Base-by-base conservation (phyloP, 2,329 filamentous ascomycete genomes). In the Pyricularia sp. region DNA sequence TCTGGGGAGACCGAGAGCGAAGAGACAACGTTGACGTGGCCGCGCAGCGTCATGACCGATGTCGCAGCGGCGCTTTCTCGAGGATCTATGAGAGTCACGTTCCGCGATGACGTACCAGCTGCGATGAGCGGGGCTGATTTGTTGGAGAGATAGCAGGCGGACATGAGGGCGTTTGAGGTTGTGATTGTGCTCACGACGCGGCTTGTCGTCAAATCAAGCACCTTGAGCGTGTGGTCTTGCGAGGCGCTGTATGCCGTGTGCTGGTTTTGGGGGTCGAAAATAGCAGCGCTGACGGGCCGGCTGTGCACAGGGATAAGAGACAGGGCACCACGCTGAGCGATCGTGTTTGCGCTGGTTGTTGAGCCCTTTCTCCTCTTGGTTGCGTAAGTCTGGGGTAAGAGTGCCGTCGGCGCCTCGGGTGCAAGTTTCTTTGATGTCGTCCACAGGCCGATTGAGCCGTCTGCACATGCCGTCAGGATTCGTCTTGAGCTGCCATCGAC, bases 31-130 rank as follows among this genome's bases (percentile, higher is more conserved):
- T 97, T 97, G 70, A 88, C 88, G 81, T 98, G 94, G 0, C 94
- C 94, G 42, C 93, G 87, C 25, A 97, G 86, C n/a, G 93, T 97
- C 88, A 97, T 92, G 59, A 93, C 92, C 12, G 90, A 88, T 28
- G 94, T 91, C 1, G 89, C 86, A 3, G 93, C 91, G 3, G 89
- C 91, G 33, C 88, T 90, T 31, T 68, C 66, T 55, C 66, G 66
- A 3, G 94, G 94, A 78, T 99, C 95, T 73, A 98, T 87, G n/a
- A 99, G 85, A 0, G 93, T 94, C 76, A 99, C 92, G 80, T 97
- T 92, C 69, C 93, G 86, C 26, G 92, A 92, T 20, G 90, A 90
- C 2, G 92, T 97, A 70, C 94, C 95, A 26, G 92, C 90, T 2
- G 88, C 88, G 69, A 90, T 79, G 28, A 88, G 80, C 68, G 74